Percentiles rank a stretch among this genome's conserved stretches.
Evolutionary conservation across 1,139 yeast genomes (phyloP).

Genomic region (Lodderomyces jiufengensis): DNA sequence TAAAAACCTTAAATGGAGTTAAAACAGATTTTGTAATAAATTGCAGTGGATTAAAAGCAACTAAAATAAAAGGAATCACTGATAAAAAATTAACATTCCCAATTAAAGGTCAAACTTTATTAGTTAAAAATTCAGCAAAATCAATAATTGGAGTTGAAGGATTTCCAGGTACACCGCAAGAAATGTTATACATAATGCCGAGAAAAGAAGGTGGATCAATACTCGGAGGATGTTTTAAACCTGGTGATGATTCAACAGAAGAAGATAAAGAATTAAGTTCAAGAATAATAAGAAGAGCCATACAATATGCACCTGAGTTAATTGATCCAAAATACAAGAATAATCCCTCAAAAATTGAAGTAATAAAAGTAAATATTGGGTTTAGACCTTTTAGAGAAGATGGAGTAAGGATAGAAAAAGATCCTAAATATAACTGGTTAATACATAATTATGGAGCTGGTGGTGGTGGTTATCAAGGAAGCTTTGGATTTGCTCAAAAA

Average conservation of each 20-base stretch:
- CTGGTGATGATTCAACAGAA: conserved; percentile 18
- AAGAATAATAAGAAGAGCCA: conserved; percentile 39
- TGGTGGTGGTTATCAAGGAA: conserved; percentile 53
- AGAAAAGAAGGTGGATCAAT: conserved; percentile 53
- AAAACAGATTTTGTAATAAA: conserved; percentile 41
- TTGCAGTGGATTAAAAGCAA: conserved; percentile 41
- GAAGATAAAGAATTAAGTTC: conserved; percentile 36
- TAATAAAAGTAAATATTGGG: conserved; percentile 42
- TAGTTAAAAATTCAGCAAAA: conserved; percentile 34
- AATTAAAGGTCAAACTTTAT: conserved; percentile 38
- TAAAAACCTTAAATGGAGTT: conserved; percentile 23
- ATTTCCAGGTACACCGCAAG: conserved; percentile 30
- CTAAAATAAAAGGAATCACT: conserved; percentile 27
- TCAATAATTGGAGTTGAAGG: conserved; percentile 29
- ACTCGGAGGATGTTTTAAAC: conserved; percentile 47
- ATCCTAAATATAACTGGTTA: conserved; percentile 27
- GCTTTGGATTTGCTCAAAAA: conserved; percentile 36
- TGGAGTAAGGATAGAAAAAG: conserved; percentile 44
- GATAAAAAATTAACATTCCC: conserved; percentile 29
- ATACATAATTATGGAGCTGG: conserved; percentile 53
- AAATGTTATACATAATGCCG: conserved; percentile 47
- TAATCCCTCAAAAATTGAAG: conserved; percentile 35
- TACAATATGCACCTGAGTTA: conserved; percentile 41
- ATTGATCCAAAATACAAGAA: conserved; percentile 28
- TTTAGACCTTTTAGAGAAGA: conserved; percentile 46